Percentiles rank a stretch among this genome's conserved stretches.
phyloP scores from a whole-genome alignment of 345 rosid species.

The Camelina neglecta region DNA sequence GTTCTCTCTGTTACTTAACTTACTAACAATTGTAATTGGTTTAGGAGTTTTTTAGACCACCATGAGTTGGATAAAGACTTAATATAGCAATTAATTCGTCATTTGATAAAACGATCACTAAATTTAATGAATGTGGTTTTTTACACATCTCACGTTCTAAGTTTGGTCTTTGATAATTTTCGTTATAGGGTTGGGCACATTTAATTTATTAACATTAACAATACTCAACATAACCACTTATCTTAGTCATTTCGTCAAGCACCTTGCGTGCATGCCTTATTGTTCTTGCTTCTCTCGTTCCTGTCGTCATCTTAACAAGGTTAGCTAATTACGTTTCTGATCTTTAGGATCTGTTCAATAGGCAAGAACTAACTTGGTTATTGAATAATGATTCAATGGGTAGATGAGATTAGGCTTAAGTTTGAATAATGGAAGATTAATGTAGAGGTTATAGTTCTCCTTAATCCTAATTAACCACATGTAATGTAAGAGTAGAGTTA shows the following conservation, averaged over 20 bases:
- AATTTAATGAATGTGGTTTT: slow-evolving; percentile 20
- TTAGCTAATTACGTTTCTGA: too few relatives aligned
- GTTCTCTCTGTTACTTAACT: slow-evolving; percentile 39
- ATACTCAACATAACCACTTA: slow-evolving; percentile 42
- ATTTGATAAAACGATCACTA: slow-evolving; percentile 37
- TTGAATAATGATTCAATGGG: not conserved
- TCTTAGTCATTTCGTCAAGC: slow-evolving; percentile 53
- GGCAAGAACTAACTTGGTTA: slow-evolving; percentile 35
- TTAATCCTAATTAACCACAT: slow-evolving; percentile 18
- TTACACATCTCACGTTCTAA: slow-evolving; percentile 33
- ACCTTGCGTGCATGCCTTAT: slow-evolving; percentile 49
- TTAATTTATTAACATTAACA: slow-evolving; percentile 9
- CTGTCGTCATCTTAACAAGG: not conserved
- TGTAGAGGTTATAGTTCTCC: not conserved
- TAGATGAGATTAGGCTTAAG: not conserved
- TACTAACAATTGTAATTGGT: slow-evolving; percentile 34
- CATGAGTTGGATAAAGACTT: slow-evolving; percentile 42
- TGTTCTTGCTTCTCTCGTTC: not conserved
- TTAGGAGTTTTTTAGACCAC: slow-evolving; percentile 28
- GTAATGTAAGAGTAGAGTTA: slow-evolving; percentile 6
- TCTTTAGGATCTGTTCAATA: not conserved
- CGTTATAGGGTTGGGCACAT: slow-evolving; percentile 23
- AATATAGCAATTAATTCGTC: slow-evolving; percentile 40
- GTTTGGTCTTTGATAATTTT: slow-evolving; percentile 31
- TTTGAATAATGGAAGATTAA: not conserved